A percentile compares a stretch with the other conserved stretches of the same genome.
These are phyloP conservation scores for Pyricularia pennisetigena DNA, from an alignment of 2,329 filamentous ascomycete genomes.

Conservation along the genomic window DNA sequence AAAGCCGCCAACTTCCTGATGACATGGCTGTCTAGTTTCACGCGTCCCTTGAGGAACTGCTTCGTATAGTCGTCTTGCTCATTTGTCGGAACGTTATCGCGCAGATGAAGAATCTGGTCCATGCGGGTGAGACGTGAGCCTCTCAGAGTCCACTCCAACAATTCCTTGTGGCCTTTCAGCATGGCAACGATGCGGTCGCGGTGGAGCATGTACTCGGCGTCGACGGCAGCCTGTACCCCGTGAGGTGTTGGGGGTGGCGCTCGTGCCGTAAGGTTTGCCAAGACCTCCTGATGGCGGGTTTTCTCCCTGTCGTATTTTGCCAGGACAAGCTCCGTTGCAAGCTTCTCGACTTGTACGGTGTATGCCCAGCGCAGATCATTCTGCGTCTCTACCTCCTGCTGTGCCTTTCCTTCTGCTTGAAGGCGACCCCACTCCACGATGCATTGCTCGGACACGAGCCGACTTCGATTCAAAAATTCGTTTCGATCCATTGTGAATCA, in stretches of 20 bases:
- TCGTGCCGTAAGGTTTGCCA: neutral
- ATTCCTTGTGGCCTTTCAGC: neutral
- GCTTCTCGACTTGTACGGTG: neutral
- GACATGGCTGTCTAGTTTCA: neutral
- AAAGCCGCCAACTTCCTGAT: neutral
- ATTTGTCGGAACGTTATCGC: neutral
- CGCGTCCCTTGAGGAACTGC: neutral
- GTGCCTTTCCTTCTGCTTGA: neutral
- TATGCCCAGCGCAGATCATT: neutral
- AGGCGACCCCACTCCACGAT: neutral
- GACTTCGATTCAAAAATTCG: neutral
- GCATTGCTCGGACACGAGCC: neutral
- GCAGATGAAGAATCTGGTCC: neutral
- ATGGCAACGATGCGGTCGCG: neutral
- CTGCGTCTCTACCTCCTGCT: neutral
- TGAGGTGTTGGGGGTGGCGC: neutral
- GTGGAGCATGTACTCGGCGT: neutral
- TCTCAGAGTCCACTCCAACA: neutral
- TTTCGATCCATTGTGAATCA: neutral
- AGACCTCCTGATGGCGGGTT: neutral
- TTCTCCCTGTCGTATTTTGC: neutral
- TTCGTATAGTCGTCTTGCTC: neutral
- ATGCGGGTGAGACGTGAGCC: neutral
- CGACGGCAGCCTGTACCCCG: neutral
- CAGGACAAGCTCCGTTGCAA: neutral